Base-by-base conservation (phyloP, 805 yeast species). In the Myxozyma lipomycoides region DNA sequence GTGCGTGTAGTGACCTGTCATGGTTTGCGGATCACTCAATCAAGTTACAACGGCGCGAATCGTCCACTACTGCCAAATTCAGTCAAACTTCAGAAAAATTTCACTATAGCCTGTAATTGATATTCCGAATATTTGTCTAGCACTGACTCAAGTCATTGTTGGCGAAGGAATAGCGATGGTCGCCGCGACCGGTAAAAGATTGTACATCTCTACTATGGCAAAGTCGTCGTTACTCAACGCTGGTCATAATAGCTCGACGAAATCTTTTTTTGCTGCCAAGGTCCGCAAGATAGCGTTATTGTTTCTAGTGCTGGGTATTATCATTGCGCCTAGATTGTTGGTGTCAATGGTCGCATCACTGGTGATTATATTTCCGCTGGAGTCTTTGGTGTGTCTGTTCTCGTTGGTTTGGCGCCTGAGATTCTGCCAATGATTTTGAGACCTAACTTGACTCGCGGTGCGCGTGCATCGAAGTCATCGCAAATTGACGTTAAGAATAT, bases 11-110 rank as follows among this genome's bases (percentile, higher is more conserved):
- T 88, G 9, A 66, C 72, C 9, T 96, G 97, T 7, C 62, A 63
- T 57, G 78, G 76, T 40, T 77, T 93, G 55, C 90, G 86, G 61
- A 83, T 91, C 66, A 98, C 93, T 65, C 98, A 91, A 71, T 80
- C 89, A 37, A 80, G 95, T 0, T 76, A 90, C 30, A 90, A 97
- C 2, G 98, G 98, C 60, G 98, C 93, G 70, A 82, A 44, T 40
- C 35, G 46, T 4, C 58, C 58, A 0, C 56, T 51, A 21, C 50
- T 44, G 50, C 51, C 47, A 43, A 43, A 47, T 5, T 28, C 32
- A 12, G 12, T 30, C 52, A 10, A 30, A 30, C 34, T 38, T 37
- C 35, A 46, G 44, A 40, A 49, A 54, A 23, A 48, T 49, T 25
- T 46, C 46, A 5, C 32, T 28, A 28, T 12, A 12, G 12, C 32